A percentile compares a stretch with the other conserved stretches of the same genome.
Evolutionary conservation across 768 basidiomycete genomes (phyloP).

Genomic region (Holtermannia corniformis): DNA sequence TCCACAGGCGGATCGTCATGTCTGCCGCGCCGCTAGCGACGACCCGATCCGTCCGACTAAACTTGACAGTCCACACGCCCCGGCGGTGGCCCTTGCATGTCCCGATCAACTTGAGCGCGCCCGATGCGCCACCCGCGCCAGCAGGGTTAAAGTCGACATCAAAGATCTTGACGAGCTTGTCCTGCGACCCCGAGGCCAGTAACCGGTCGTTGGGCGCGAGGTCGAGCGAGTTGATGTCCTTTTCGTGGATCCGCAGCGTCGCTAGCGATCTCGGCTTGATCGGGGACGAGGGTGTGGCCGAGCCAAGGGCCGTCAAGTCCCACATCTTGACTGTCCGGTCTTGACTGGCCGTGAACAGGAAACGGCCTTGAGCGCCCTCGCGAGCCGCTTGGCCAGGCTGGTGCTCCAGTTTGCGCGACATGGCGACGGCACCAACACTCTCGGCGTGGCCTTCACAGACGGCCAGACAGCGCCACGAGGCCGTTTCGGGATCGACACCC

Average conservation of each 20-base stretch:
- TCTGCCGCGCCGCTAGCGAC: constrained; percentile 92
- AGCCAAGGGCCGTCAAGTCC: constrained; percentile 54
- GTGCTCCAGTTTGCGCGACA: constrained; percentile 51
- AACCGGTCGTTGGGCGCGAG: constrained; percentile 78
- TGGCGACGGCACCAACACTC: constrained; percentile 78
- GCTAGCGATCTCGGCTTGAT: constrained; percentile 61
- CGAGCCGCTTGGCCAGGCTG: constrained; percentile 9
- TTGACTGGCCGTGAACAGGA: constrained; percentile 91
- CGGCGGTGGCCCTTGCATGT: constrained; percentile 93
- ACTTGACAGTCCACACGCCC: constrained; percentile 90
- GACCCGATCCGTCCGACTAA: constrained; percentile 69
- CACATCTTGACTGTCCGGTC: constrained; percentile 98
- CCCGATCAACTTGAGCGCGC: constrained; percentile 66
- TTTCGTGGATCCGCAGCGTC: constrained; percentile 89
- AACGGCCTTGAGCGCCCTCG: constrained; percentile 43
- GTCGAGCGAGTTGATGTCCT: constrained; percentile 96
- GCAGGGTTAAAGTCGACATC: constrained; percentile 53
- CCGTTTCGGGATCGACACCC: constrained; percentile 46
- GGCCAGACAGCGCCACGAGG: constrained; percentile 63
- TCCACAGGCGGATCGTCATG: constrained; percentile 90
- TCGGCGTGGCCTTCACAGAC: constrained; percentile 90
- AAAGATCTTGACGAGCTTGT: constrained; percentile 86
- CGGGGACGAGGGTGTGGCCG: constrained; percentile 44
- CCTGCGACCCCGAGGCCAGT: constrained; percentile 89
- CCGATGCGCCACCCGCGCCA: constrained; percentile 47